Conservation (phyloP, 2,329 filamentous ascomycete genomes). For the Aspergillus udagawae region DNA sequence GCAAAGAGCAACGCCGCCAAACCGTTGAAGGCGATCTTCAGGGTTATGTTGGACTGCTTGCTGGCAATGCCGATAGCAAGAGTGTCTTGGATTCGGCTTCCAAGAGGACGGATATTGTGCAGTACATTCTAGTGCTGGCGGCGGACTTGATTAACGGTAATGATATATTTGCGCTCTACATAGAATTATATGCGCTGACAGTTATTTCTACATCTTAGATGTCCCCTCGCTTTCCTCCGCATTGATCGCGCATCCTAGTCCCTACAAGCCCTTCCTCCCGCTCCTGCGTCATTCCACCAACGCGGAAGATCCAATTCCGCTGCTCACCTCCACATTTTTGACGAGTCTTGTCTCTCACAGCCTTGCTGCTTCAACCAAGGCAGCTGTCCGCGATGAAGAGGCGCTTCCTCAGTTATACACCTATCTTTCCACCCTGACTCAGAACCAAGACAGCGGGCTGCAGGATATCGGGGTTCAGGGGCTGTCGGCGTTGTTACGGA, state of each 20-base stretch:
- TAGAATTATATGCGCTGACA: background rate
- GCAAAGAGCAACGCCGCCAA: slow-evolving; percentile 82
- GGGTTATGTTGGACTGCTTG: slow-evolving; percentile 75
- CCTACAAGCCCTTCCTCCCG: slow-evolving; percentile 74
- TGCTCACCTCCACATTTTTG: slow-evolving; percentile 85
- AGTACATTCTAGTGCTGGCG: slow-evolving; percentile 88
- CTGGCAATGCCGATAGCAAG: slow-evolving; percentile 61
- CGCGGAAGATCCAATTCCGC: slow-evolving; percentile 79
- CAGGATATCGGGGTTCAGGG: slow-evolving; percentile 95
- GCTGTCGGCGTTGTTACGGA: slow-evolving; percentile 80
- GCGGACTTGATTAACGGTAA: slow-evolving; percentile 82
- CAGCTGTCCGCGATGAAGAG: slow-evolving; percentile 60
- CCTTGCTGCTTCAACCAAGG: slow-evolving; percentile 58
- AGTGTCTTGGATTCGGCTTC: slow-evolving; percentile 82
- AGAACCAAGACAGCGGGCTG: slow-evolving; percentile 79
- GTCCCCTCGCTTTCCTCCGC: slow-evolving; percentile 73
- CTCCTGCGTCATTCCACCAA: slow-evolving; percentile 80
- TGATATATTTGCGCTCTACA: slow-evolving; percentile 1
- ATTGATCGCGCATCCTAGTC: slow-evolving; percentile 66
- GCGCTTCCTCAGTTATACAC: slow-evolving; percentile 78
- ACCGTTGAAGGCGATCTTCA: slow-evolving; percentile 75
- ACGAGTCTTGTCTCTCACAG: slow-evolving; percentile 69
- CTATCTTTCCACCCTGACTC: slow-evolving; percentile 79
- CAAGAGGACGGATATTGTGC: slow-evolving; percentile 84
- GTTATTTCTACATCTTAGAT: slow-evolving; percentile 48